These are phyloP conservation scores for Davidsoniella virescens DNA, from an alignment of 2,329 filamentous ascomycete genomes.

Conservation along the genomic window DNA sequence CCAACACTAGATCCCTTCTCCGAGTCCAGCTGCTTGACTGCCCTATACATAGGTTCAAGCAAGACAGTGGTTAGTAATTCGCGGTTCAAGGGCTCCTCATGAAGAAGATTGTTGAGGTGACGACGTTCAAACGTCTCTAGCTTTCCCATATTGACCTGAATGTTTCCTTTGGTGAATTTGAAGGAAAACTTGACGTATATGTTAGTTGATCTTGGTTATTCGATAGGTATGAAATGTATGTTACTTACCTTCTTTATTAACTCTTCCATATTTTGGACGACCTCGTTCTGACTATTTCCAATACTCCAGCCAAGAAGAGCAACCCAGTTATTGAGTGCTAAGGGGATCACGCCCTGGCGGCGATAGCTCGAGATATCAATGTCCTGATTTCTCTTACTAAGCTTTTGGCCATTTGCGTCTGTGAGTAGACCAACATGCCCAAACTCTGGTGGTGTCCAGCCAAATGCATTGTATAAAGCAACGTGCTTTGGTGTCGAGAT, in stretches of 20 bases:
- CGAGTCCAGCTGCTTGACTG: neutral
- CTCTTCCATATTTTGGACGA: constrained; percentile 54
- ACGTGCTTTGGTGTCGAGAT: constrained; percentile 68
- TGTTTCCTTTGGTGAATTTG: constrained; percentile 83
- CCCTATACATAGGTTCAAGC: constrained; percentile 12
- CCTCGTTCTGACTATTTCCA: constrained; percentile 31
- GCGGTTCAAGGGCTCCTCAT: constrained; percentile 12
- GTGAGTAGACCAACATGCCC: constrained; percentile 67
- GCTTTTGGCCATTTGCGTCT: constrained; percentile 51
- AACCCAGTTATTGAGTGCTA: constrained; percentile 58
- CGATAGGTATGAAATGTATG: neutral
- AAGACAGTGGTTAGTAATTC: constrained; percentile 11
- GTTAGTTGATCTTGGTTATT: neutral
- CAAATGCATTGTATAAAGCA: constrained; percentile 59
- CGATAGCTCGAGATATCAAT: constrained; percentile 36
- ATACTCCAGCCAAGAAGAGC: constrained; percentile 76
- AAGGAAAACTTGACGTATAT: constrained; percentile 46
- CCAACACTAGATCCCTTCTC: neutral
- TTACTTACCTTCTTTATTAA: constrained; percentile 49
- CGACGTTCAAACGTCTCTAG: constrained; percentile 62
- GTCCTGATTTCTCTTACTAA: constrained; percentile 63
- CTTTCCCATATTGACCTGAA: constrained; percentile 66
- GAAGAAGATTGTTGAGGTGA: constrained; percentile 30
- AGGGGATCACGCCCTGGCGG: constrained; percentile 29
- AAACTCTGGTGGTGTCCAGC: constrained; percentile 58